These are phyloP conservation scores for Pedinophyceae sp. DNA, from an alignment of 139 green algal species.

Conservation along the genomic window DNA sequence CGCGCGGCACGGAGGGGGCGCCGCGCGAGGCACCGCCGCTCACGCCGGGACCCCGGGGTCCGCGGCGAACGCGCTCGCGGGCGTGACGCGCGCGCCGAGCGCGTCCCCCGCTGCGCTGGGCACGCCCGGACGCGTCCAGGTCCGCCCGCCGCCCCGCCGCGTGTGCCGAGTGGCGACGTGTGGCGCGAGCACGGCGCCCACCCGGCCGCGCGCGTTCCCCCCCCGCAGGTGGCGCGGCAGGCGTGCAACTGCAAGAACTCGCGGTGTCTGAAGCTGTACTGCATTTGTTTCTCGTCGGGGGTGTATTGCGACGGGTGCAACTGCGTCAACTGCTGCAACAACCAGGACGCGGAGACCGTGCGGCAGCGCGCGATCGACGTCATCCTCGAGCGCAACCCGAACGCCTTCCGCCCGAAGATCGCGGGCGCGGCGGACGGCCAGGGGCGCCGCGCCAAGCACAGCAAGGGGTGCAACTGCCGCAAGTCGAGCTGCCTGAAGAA, in stretches of 20 bases:
- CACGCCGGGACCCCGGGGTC: background rate
- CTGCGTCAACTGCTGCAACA: constrained; percentile 77
- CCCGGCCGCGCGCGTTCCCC: too few species aligned
- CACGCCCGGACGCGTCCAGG: background rate
- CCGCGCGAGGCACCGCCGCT: too few species aligned
- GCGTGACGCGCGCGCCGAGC: background rate
- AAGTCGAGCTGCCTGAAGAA: constrained; percentile 56
- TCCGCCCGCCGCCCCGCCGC: background rate
- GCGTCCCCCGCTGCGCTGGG: background rate
- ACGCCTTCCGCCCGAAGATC: constrained; percentile 81
- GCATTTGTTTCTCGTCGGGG: constrained; percentile 60
- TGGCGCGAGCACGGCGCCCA: constrained; percentile 6
- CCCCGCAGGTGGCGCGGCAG: constrained; percentile 29
- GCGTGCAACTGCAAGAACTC: constrained; percentile 90
- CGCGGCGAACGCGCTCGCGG: background rate
- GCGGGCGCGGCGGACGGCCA: constrained; percentile 13
- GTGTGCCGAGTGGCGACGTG: background rate
- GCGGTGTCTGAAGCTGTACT: constrained; percentile 79
- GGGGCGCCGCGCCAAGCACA: constrained; percentile 36
- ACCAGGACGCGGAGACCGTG: constrained; percentile 44
- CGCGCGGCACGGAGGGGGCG: too few species aligned
- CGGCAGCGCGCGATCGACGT: constrained; percentile 60
- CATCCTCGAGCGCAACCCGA: constrained; percentile 75
- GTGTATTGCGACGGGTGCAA: constrained; percentile 71
- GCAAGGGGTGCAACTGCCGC: constrained; percentile 84